phyloP scores from a whole-genome alignment of 2,329 filamentous ascomycete species.

The Penicillium vulpinum region DNA sequence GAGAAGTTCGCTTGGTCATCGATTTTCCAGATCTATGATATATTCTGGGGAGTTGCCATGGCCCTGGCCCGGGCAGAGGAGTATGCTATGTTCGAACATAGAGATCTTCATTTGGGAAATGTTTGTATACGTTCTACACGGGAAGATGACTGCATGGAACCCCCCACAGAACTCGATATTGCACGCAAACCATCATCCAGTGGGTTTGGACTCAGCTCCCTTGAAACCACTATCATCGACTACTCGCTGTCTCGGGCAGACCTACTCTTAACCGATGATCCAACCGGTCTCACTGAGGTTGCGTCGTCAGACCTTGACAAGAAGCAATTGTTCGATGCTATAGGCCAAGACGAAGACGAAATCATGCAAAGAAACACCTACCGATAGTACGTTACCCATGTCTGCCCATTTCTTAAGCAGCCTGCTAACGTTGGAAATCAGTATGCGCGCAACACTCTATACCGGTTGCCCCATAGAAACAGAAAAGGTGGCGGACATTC shows the following conservation, averaged over 20 bases:
- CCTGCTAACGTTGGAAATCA: slow-evolving; percentile 15
- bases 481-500: slow-evolving; percentile 35
- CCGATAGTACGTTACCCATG: slow-evolving; percentile 37
- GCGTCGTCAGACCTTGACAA: slow-evolving; percentile 46
- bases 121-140: slow-evolving; percentile 55
- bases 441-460: slow-evolving; percentile 46
- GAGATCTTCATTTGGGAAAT: slow-evolving; percentile 67
- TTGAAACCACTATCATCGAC: slow-evolving; percentile 67
- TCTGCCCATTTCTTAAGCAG: not conserved
- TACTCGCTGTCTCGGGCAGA: slow-evolving; percentile 66
- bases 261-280: slow-evolving; percentile 36
- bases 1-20: slow-evolving; percentile 48
- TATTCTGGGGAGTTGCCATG: slow-evolving; percentile 67
- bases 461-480: slow-evolving; percentile 46
- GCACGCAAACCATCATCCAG: slow-evolving; percentile 36
- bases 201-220: slow-evolving; percentile 53
- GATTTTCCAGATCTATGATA: slow-evolving; percentile 57
- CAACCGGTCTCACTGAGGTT: slow-evolving; percentile 29
- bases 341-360: slow-evolving; percentile 45
- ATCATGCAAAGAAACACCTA: slow-evolving; percentile 44
- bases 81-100: slow-evolving; percentile 63
- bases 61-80: slow-evolving; percentile 63
- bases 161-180: slow-evolving; percentile 34
- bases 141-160: slow-evolving; percentile 33
- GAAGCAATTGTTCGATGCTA: slow-evolving; percentile 45